Percentiles rank a stretch among this genome's conserved stretches.
Conservation (phyloP, 2,329 filamentous ascomycete genomes). For the Amphichorda felina region DNA sequence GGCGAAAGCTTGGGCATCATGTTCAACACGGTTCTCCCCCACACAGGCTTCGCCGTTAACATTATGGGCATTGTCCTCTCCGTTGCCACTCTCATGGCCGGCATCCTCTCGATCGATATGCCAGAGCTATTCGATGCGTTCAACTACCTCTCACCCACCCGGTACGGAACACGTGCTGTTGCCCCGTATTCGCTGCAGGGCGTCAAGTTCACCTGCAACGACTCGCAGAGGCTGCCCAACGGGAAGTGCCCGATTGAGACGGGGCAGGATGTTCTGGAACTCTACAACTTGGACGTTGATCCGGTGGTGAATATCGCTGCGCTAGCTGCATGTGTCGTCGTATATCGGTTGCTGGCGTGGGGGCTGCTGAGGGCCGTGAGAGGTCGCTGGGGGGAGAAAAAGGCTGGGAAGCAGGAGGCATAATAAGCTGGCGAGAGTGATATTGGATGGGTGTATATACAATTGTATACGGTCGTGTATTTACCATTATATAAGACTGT, state of each 20-base stretch:
- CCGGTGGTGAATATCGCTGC: slow-evolving; percentile 49
- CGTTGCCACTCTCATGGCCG: slow-evolving; percentile 59
- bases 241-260: slow-evolving; percentile 54
- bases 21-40: slow-evolving; percentile 65
- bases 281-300: slow-evolving; percentile 56
- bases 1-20: slow-evolving; percentile 69
- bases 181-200: slow-evolving; percentile 51
- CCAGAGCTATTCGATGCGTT: slow-evolving; percentile 52
- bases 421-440: no score
- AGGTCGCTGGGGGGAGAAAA: slow-evolving; percentile 34
- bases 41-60: slow-evolving; percentile 68
- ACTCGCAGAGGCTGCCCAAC: slow-evolving; percentile 42
- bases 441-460: no score
- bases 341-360: slow-evolving; percentile 55
- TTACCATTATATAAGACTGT: no score
- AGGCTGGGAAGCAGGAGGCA: slow-evolving; percentile 3
- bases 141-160: slow-evolving; percentile 62
- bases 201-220: slow-evolving; percentile 52
- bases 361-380: slow-evolving; percentile 40
- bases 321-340: slow-evolving; percentile 49
- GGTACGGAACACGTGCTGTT: slow-evolving; percentile 56
- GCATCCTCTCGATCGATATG: slow-evolving; percentile 59
- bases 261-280: slow-evolving; percentile 52
- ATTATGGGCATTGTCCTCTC: slow-evolving; percentile 58
- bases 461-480: no score